Evolutionary conservation across 345 rosid species (phyloP), one percentile per base, ranked within the genome.

Genomic region (Nephelium lappaceum): DNA sequence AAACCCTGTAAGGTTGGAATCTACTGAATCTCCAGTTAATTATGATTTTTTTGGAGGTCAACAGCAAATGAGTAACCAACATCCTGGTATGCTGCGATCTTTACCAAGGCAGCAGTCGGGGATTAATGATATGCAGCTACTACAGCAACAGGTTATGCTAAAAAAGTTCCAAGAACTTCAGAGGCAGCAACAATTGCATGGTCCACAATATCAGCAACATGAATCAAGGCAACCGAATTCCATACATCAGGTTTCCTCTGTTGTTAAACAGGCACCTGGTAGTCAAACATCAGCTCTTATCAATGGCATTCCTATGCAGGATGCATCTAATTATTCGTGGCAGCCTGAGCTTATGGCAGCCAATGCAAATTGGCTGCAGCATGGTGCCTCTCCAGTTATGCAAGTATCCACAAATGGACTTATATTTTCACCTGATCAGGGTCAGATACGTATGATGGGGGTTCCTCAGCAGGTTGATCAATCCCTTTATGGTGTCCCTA

Each of bases 91-190:
- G 83, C 69, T 89, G 83, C 97, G 88, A 80, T 81, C 92, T 53
- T 84, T 88, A 43, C 86, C 93, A 23, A 89, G 90, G 86, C 98
- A 90, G 88, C 94, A 89, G 81, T 81, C 88, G 41, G 92, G 91
- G 78, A 81, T 85, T 77, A 85, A 74, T 82, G 99, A 93, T 66
- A 82, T 91, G 92, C 97, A 91, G 82, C 84, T 96, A 31, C 57
- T 92, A 53, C 98, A 94, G 81, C 94, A 96, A 75, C 91, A 93
- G 72, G 75, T 86, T 69, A 88, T 94, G 87, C 75, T 80, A 47
- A 94, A 86, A 86, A 93, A 94, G 85, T 84, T 92, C 84, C 97
- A 92, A 71, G 97, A 93, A 55, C 80, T 86, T 72, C 98, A 94
- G 81, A 87, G 94, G 79, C 97, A 89, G 85, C 89, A 88, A 74